Percentiles rank a stretch among this genome's conserved stretches.
These are phyloP conservation scores for Zasmidium cellare DNA, from an alignment of 2,329 filamentous ascomycete species.

Conservation along the genomic window DNA sequence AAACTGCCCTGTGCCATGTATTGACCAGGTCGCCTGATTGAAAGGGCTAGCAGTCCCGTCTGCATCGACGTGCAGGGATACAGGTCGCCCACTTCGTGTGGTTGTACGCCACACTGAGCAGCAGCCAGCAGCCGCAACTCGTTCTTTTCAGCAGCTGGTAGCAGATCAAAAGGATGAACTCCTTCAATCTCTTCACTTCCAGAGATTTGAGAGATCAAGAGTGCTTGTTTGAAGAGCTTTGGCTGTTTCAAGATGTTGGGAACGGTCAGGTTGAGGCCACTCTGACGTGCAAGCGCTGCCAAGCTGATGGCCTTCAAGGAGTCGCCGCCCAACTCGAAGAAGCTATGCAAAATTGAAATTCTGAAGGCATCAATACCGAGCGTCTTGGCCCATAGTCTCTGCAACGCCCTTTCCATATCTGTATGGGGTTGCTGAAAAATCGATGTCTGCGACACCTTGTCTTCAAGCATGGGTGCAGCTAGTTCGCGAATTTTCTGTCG, in stretches of 20 bases:
- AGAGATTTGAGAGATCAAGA: background rate
- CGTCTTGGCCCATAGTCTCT: slow-evolving; percentile 50
- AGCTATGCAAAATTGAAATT: slow-evolving; percentile 65
- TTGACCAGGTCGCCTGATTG: slow-evolving; percentile 51
- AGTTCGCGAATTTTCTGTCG: slow-evolving; percentile 48
- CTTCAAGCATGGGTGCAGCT: slow-evolving; percentile 34
- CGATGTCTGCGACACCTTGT: background rate
- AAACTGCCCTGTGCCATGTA: slow-evolving; percentile 41
- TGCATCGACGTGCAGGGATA: slow-evolving; percentile 59
- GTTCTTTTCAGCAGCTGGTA: background rate
- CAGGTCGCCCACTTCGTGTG: slow-evolving; percentile 44
- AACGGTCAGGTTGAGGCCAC: background rate
- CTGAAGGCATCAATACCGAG: slow-evolving; percentile 46
- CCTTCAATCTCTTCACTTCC: background rate
- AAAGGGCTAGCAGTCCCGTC: slow-evolving; percentile 50
- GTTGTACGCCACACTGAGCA: slow-evolving; percentile 1
- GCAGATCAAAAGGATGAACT: slow-evolving; percentile 37
- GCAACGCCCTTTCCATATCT: slow-evolving; percentile 23
- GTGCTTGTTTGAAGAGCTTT: background rate
- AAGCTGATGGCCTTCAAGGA: slow-evolving; percentile 66
- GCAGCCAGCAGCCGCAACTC: background rate
- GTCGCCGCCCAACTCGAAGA: slow-evolving; percentile 72
- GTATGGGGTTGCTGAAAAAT: background rate
- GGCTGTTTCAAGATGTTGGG: background rate
- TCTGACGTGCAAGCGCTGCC: background rate